phyloP scores from a whole-genome alignment of 768 basidiomycete genomes.

The Lactifluus volemus region DNA sequence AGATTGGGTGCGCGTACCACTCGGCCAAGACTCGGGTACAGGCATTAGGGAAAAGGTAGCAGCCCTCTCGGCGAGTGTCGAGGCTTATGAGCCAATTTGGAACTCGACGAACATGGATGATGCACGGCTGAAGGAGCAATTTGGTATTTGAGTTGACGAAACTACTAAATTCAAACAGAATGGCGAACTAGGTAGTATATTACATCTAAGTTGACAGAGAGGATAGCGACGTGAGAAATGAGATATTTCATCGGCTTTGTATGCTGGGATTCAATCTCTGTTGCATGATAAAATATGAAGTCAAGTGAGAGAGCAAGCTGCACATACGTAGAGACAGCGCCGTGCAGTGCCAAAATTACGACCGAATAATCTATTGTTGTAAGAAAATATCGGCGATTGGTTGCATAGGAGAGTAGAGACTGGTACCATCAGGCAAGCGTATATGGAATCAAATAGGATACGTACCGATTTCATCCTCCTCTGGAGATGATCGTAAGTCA shows the following conservation, averaged over 20 bases:
- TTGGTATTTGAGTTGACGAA: not conserved
- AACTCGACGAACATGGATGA: not conserved
- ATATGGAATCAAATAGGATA: not conserved
- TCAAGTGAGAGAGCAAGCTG: not conserved
- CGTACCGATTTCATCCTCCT: constrained; percentile 44
- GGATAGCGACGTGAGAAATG: too few relatives aligned
- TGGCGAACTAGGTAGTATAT: too few relatives aligned
- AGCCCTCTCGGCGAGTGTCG: constrained; percentile 16
- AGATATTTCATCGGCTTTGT: too few relatives aligned
- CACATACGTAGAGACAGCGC: constrained; percentile 49
- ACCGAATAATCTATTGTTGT: constrained; percentile 40
- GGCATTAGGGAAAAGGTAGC: constrained; percentile 19
- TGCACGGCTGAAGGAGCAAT: not conserved
- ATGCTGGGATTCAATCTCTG: constrained; percentile 23
- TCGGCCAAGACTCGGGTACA: constrained; percentile 22
- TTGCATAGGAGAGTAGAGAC: constrained; percentile 48
- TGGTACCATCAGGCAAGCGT: constrained; percentile 19
- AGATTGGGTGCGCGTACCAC: constrained; percentile 17
- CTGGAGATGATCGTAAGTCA: constrained; percentile 27
- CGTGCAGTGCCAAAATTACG: constrained; percentile 53
- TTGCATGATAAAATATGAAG: not conserved
- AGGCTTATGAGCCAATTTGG: constrained; percentile 19
- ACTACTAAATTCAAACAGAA: too few relatives aligned
- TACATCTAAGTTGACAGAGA: too few relatives aligned
- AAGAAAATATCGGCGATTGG: not conserved